Conservation (phyloP, 495 filamentous ascomycete species). For the Lophiostoma macrostomum region DNA sequence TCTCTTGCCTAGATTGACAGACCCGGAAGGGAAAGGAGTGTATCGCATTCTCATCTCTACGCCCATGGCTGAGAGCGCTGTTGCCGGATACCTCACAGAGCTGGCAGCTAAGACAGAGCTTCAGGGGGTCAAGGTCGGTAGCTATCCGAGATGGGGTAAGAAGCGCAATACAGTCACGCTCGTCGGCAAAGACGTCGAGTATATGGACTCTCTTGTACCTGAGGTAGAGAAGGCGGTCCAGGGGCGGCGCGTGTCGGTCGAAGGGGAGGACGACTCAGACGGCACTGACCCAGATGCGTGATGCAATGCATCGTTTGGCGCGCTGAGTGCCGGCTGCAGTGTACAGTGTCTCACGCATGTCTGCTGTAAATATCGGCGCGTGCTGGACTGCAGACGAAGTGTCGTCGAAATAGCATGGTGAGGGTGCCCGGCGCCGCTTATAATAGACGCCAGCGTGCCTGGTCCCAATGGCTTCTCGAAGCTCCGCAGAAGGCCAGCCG, state of each 20-base stretch:
- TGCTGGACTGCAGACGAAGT: background rate
- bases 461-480: conserved; percentile 26
- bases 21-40: conserved; percentile 78
- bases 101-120: conserved; percentile 67
- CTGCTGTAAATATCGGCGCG: conserved; percentile 14
- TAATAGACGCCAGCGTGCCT: conserved; percentile 20
- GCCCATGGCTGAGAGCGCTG: conserved; percentile 76
- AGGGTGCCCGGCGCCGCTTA: conserved; percentile 5
- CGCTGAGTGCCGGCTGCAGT: conserved; percentile 23
- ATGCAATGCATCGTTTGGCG: conserved; percentile 2
- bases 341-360: too few relatives aligned
- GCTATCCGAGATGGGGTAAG: conserved; percentile 91
- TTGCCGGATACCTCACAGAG: conserved; percentile 78
- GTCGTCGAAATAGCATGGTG: conserved; percentile 24
- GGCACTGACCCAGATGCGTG: conserved; percentile 2
- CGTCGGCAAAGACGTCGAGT: conserved; percentile 67
- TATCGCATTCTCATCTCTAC: conserved; percentile 78
- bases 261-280: conserved; percentile 57
- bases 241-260: conserved; percentile 53
- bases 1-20: conserved; percentile 64
- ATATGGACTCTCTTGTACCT: conserved; percentile 57
- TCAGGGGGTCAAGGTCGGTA: conserved; percentile 87
- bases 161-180: conserved; percentile 86
- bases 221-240: conserved; percentile 63
- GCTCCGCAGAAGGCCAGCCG: conserved; percentile 14